A percentile compares a stretch with the other conserved stretches of the same genome.
phyloP scores from a whole-genome alignment of 768 basidiomycete species.

The Russula abietina region DNA sequence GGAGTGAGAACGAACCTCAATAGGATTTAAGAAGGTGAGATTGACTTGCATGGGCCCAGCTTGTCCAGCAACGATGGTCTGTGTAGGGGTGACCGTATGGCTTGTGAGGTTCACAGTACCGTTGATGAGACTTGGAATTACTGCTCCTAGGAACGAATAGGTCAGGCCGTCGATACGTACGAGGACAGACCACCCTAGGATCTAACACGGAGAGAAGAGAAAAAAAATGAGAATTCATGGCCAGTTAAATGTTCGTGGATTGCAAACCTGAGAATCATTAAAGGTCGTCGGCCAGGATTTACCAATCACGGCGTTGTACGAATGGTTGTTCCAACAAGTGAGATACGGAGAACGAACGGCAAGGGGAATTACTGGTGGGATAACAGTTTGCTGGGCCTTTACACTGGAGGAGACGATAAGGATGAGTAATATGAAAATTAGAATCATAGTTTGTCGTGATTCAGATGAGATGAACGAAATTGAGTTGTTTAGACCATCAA shows the following conservation, averaged over 20 bases:
- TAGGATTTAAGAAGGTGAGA: no score
- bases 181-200: slow-evolving; percentile 16
- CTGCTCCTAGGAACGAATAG: slow-evolving; percentile 23
- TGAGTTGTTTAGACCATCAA: neutral
- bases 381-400: slow-evolving; percentile 21
- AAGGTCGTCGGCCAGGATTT: slow-evolving; percentile 24
- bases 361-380: slow-evolving; percentile 28
- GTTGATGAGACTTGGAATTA: slow-evolving; percentile 26
- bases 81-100: no score
- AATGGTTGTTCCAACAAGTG: slow-evolving; percentile 24
- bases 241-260: neutral
- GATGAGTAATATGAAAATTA: neutral
- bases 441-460: neutral
- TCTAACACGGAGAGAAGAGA: slow-evolving; percentile 6
- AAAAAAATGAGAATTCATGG: neutral
- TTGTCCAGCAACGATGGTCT: no score
- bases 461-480: neutral
- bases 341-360: slow-evolving; percentile 30
- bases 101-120: no score
- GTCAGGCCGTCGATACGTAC: slow-evolving; percentile 16
- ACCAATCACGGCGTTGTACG: slow-evolving; percentile 7
- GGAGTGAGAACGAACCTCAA: slow-evolving; percentile 30
- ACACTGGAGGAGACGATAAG: neutral
- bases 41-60: no score
- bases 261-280: neutral